phyloP scores from a whole-genome alignment of 805 yeast genomes.

The Wickerhamiella musiphila region DNA sequence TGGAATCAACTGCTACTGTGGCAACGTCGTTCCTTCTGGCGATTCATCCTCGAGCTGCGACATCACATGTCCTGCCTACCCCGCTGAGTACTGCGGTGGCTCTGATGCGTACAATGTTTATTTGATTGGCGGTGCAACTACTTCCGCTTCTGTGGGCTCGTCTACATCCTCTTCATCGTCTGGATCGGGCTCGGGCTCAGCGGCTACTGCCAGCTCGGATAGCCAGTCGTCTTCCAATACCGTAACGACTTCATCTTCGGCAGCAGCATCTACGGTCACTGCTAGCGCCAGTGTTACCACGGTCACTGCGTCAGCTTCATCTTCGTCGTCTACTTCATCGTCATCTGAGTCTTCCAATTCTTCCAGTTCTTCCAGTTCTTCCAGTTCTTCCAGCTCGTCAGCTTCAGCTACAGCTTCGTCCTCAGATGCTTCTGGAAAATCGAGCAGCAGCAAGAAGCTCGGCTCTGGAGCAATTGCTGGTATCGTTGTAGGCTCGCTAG shows the following conservation, averaged over 20 bases:
- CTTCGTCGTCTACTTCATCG: conserved; percentile 8
- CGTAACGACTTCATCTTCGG: conserved; percentile 15
- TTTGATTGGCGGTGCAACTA: conserved; percentile 8
- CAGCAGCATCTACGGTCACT: conserved; percentile 13
- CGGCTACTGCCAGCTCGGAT: conserved; percentile 19
- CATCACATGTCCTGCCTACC: conserved; percentile 42
- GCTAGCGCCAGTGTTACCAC: conserved; percentile 11
- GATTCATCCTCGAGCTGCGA: conserved; percentile 25
- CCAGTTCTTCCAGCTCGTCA: conserved; percentile 14
- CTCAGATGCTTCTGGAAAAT: conserved; percentile 7
- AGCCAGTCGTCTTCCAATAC: conserved; percentile 16
- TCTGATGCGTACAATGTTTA: conserved; percentile 24
- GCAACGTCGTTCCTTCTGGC: conserved; percentile 29
- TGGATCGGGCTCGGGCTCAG: conserved; percentile 12
- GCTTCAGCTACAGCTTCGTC: conserved; percentile 3
- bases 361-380: conserved; percentile 14
- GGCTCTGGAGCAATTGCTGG: conserved; percentile 42
- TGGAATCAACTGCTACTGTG: conserved; percentile 54
- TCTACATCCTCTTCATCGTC: conserved; percentile 7
- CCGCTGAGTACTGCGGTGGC: conserved; percentile 48
- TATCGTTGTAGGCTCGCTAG: conserved; percentile 37
- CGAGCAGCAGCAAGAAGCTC: conserved; percentile 14
- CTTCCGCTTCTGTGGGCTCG: conserved; percentile 6
- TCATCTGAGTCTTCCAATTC: conserved; percentile 4
- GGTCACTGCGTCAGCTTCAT: conserved; percentile 9